Evolutionary conservation across 148 eudicot genomes (phyloP), one percentile per base, ranked within the genome.

Genomic region (Chenopodium album): DNA sequence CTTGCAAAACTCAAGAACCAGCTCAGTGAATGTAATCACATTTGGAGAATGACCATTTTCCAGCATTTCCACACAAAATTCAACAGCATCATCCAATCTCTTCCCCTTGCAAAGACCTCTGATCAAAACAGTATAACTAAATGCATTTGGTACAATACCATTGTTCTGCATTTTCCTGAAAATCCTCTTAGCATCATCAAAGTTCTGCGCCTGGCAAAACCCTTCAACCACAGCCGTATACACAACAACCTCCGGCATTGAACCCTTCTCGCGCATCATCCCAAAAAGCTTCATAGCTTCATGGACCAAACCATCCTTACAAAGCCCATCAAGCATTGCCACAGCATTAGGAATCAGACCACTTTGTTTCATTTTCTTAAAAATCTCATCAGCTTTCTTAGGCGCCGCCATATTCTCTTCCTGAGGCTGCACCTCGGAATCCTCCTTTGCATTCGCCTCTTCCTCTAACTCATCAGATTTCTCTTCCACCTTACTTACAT

Each of bases 141-240:
- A 91, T 0, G 97, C 97, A 84, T 96, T 96, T 1, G 99, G 95
- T 3, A 81, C 80, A 47, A 96, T 88, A 22, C 94, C 92, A 75
- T 88, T 91, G 4, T 69, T 83, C 83, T 94, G 90, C 99, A 96
- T 96, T 78, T 96, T 96, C 87, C 85, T 85, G 82, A 96, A 96
- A 74, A 94, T 89, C 80, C 98, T 91, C 81, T 67, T 82, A 1
- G 98, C 97, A 66, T 96, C 98, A 23, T 94, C 94, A 9, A 90
- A 73, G 78, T 90, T 91, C 2, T 85, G 91, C 26, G 93, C 97
- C 87, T 94, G 89, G 86, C 94, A 92, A 88, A 92, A 96, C 34
- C 99, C 98, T 47, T 94, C 98, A 63, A 96, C 94, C 67, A 94
- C 98, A 8, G 98, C 98, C 0, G 98, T 96, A 85, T 94, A 94